Evolutionary conservation across 1,284 basidiomycete species (phyloP).

Genomic region (Phlebopus sp.): DNA sequence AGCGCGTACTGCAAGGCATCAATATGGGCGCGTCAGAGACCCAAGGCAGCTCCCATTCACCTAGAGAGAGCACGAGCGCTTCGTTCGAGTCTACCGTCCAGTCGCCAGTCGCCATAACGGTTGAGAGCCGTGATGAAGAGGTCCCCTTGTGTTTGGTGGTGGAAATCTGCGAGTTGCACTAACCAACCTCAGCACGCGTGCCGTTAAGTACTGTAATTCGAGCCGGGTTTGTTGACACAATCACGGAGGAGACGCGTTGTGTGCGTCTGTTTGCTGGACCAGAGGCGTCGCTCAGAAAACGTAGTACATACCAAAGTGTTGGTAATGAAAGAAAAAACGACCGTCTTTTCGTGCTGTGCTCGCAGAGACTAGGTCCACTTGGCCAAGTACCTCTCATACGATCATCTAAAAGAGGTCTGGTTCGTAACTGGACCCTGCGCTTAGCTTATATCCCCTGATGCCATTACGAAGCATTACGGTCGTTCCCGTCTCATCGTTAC

Average conservation of each 20-base stretch:
- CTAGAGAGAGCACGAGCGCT: constrained; percentile 68
- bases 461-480: no score
- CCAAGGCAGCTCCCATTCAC: constrained; percentile 37
- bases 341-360: no score
- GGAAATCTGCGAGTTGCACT: not conserved
- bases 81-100: constrained; percentile 83
- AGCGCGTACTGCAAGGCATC: constrained; percentile 50
- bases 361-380: no score
- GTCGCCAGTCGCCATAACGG: constrained; percentile 41
- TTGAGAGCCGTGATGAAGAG: not conserved
- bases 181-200: not conserved
- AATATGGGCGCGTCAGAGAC: constrained; percentile 6
- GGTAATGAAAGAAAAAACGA: no score
- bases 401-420: no score
- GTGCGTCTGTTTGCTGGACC: constrained; percentile 25
- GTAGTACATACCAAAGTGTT: no score
- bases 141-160: not conserved
- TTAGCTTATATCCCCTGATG: no score
- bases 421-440: no score
- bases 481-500: no score
- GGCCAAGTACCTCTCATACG: no score
- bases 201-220: not conserved
- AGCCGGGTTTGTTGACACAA: not conserved
- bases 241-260: constrained; percentile 30
- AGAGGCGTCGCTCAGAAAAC: no score